Percentiles rank a stretch among this genome's conserved stretches.
These are phyloP conservation scores for Mycena metata DNA, from an alignment of 768 basidiomycete species.

Conservation along the genomic window DNA sequence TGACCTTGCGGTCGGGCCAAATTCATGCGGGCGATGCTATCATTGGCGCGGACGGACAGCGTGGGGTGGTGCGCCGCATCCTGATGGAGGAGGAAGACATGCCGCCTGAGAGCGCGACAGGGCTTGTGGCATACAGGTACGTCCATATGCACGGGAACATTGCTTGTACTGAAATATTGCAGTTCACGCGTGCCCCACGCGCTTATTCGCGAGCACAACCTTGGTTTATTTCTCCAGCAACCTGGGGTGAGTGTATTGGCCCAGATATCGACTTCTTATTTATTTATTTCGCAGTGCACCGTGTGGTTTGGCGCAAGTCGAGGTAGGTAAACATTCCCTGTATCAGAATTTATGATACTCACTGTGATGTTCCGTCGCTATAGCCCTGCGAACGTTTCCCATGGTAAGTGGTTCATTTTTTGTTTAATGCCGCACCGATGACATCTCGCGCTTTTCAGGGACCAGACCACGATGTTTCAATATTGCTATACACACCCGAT, in stretches of 20 bases:
- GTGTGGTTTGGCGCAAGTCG: not conserved
- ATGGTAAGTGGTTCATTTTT: not conserved
- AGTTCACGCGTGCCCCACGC: slow-evolving; percentile 7
- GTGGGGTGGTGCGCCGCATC: slow-evolving; percentile 12
- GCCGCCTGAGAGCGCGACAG: not conserved
- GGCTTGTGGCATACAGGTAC: slow-evolving; percentile 3
- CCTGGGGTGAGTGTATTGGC: not conserved
- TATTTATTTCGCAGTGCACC: not conserved
- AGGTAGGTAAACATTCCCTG: not conserved
- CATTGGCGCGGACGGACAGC: slow-evolving; percentile 27
- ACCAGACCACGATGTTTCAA: not conserved
- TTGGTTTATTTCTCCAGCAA: not conserved
- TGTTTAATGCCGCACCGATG: not conserved
- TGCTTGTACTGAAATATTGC: not conserved
- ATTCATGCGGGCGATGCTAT: slow-evolving; percentile 12
- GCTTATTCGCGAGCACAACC: slow-evolving; percentile 1
- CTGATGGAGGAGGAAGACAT: slow-evolving; percentile 15
- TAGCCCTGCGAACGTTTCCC: not conserved
- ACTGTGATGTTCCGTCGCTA: not conserved
- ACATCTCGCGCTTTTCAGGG: not conserved
- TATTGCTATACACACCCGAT: slow-evolving; percentile 18
- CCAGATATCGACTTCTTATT: not conserved
- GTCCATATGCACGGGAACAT: not conserved
- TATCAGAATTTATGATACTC: too few species aligned
- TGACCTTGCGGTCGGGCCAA: slow-evolving; percentile 17